These are phyloP conservation scores for Flaveria floridana DNA, from an alignment of 140 eudicot genomes.

Conservation along the genomic window DNA sequence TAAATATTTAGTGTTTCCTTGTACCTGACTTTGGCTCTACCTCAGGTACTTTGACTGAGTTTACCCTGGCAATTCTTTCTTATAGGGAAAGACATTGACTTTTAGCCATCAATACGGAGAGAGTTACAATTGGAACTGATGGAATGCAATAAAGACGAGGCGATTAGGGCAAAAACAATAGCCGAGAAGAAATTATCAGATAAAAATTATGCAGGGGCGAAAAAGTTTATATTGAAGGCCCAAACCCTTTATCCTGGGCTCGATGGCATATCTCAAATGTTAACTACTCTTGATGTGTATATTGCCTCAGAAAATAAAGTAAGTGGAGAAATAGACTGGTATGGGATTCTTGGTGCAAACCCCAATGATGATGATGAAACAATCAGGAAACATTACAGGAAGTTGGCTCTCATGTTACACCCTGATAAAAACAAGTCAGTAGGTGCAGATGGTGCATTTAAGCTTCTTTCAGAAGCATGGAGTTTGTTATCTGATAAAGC, in stretches of 20 bases:
- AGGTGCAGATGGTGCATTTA: slow-evolving; percentile 95
- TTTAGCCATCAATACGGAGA: slow-evolving; percentile 17
- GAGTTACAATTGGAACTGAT: slow-evolving; percentile 35
- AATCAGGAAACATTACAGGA: slow-evolving; percentile 61
- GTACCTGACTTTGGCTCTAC: not conserved
- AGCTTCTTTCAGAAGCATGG: slow-evolving; percentile 84
- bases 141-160: slow-evolving; percentile 99
- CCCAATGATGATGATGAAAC: slow-evolving; percentile 73
- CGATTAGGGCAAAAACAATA: slow-evolving; percentile 63
- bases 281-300: slow-evolving; percentile 67
- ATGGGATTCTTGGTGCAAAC: slow-evolving; percentile 73
- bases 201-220: slow-evolving; percentile 68
- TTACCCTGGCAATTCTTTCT: slow-evolving; percentile 2
- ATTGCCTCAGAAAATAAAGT: slow-evolving; percentile 66
- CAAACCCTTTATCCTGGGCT: slow-evolving; percentile 70
- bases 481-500: slow-evolving; percentile 68
- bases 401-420: slow-evolving; percentile 73
- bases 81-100: slow-evolving; percentile 18
- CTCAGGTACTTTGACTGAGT: too few relatives aligned
- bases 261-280: slow-evolving; percentile 71
- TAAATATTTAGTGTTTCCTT: not conserved
- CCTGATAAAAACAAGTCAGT: slow-evolving; percentile 86
- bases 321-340: slow-evolving; percentile 79
- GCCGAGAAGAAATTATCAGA: slow-evolving; percentile 66
- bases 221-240: slow-evolving; percentile 75